Percentiles rank a stretch among this genome's conserved stretches.
Conservation (phyloP, 2,329 filamentous ascomycete genomes). For the Xylogone sp. region DNA sequence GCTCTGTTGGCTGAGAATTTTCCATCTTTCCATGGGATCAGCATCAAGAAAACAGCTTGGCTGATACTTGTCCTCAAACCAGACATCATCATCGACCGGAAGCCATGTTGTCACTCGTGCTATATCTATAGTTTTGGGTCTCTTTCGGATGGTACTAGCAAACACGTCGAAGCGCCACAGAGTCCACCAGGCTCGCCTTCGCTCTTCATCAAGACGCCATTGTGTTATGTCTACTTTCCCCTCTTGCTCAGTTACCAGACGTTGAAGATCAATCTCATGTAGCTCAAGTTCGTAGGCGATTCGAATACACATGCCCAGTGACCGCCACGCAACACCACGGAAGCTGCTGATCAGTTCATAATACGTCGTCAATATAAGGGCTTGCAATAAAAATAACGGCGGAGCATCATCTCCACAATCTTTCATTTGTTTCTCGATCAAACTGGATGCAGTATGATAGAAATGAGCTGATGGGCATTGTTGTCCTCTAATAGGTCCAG, state of each 20-base stretch:
- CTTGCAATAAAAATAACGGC: too few relatives aligned
- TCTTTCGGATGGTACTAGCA: conserved; percentile 33
- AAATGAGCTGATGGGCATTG: too few relatives aligned
- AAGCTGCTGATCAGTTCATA: too few relatives aligned
- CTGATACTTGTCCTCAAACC: conserved; percentile 24
- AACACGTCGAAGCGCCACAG: conserved; percentile 39
- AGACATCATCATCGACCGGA: conserved; percentile 30
- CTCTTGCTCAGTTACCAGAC: background rate
- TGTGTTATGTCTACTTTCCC: conserved; percentile 4
- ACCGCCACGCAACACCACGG: too few relatives aligned
- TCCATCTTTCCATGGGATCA: conserved; percentile 28
- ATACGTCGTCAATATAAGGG: too few relatives aligned
- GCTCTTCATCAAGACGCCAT: conserved; percentile 31
- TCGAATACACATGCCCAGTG: conserved; percentile 15
- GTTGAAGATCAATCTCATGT: conserved; percentile 7
- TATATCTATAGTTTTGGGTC: conserved; percentile 32
- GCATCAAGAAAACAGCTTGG: conserved; percentile 27
- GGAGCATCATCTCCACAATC: too few relatives aligned
- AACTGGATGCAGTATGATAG: too few relatives aligned
- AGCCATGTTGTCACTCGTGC: conserved; percentile 30
- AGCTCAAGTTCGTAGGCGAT: conserved; percentile 12
- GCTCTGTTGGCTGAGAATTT: too few relatives aligned
- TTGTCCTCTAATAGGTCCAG: too few relatives aligned
- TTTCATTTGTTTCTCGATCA: too few relatives aligned
- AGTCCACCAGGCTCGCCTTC: conserved; percentile 35